Base-by-base conservation (phyloP, 2,329 filamentous ascomycete genomes). In the Arthroderma uncinatum region DNA sequence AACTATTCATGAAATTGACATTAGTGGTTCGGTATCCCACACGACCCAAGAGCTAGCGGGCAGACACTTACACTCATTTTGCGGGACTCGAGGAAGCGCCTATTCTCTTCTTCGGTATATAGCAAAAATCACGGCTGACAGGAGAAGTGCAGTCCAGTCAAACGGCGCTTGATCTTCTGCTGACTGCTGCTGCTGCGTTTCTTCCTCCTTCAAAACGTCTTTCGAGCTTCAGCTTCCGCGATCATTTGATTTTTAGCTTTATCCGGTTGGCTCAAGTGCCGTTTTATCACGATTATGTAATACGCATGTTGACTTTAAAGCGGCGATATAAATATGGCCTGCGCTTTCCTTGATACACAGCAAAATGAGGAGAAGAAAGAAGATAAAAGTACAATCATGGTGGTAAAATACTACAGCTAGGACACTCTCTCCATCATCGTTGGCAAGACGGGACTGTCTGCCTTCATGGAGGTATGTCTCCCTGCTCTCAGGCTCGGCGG, bases 401-500 rank as follows among this genome's bases (percentile, higher is more conserved):
- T 19, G 14, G 19, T 10, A 52, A 23, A 21, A 37, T 16, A 10
- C 16, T 23, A 12, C 12, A 42, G 14, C 39, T 23, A 7, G 28
- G 28, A 30, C 34, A 37, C 14, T 4, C 34, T 4, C 4, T 37
- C 34, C 34, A 5, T 37, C 9, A 37, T 37, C 9, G 12, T 37
- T 37, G 2, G 34, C 14, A n/a, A 37, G 14, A 12, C 4, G 34
- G 14, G 9, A 3, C 9, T n/a, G 9, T n/a, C 34, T 8, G 47
- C 9, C 12, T 10, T 30, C n/a, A n/a, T 25, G 25, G 12, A 19
- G 14, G 5, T 42, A 37, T 34, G 14, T 42, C 36, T 30, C 36
- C 7, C 14, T 9, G 14, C n/a, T 19, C 28, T 79, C 68, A 93
- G 36, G 83, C 82, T 62, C 89, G 79, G 62, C 82, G 80, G 63